Evolutionary conservation across 2,329 filamentous ascomycete genomes (phyloP).

Genomic region (Aureobasidium sp.): DNA sequence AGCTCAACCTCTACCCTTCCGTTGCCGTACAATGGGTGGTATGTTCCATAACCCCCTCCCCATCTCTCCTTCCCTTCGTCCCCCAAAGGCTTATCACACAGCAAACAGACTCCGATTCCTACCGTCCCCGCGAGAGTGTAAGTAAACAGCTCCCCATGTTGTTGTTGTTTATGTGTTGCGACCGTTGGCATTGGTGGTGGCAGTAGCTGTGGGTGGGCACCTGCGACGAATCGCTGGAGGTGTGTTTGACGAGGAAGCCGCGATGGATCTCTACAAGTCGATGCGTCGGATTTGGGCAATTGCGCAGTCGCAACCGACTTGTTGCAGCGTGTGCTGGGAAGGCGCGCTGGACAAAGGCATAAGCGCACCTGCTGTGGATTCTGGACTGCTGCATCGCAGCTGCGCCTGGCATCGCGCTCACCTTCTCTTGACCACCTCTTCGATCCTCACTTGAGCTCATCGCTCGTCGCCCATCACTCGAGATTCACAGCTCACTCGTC

Average conservation of each 20-base stretch:
- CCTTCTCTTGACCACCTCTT: neutral
- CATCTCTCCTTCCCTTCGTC: conserved; percentile 14
- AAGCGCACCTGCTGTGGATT: neutral
- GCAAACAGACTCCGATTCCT: conserved; percentile 23
- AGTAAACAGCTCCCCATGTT: conserved; percentile 17
- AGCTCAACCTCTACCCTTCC: conserved; percentile 15
- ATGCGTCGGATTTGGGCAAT: neutral
- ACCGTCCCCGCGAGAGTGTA: conserved; percentile 26
- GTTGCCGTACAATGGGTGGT: conserved; percentile 16
- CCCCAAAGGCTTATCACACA: conserved; percentile 13
- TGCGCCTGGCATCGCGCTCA: neutral
- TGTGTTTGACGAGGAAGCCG: neutral
- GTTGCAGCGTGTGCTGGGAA: conserved; percentile 7
- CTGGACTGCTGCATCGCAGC: conserved; percentile 7
- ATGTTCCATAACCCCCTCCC: conserved; percentile 14
- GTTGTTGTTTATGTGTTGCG: conserved; percentile 6
- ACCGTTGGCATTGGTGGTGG: conserved; percentile 8
- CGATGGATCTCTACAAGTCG: conserved; percentile 5
- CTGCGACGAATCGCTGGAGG: neutral
- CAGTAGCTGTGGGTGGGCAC: neutral
- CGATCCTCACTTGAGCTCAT: neutral
- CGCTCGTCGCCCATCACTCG: neutral
- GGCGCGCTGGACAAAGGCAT: neutral
- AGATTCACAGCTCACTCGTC: neutral
- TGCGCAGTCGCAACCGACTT: conserved; percentile 1